Base-by-base conservation (phyloP, 306 rosid genomes). In the Cucurbita ficifolia region DNA sequence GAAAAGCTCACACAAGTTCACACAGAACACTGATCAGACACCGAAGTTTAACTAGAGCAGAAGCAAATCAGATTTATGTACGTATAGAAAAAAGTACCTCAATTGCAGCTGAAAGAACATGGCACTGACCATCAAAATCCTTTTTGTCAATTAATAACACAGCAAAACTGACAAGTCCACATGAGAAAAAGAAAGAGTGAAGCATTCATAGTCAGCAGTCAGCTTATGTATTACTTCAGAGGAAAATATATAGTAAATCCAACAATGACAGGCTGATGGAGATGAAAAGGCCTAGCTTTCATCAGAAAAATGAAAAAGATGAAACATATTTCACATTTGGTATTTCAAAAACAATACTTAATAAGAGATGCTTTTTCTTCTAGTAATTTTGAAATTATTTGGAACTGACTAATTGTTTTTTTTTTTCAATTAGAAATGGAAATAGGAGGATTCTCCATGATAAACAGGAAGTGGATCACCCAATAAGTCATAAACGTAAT, bases 111-210 rank as follows among this genome's bases (percentile, higher is more conserved):
- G 96, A 90, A 75, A 94, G 88, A 79, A 89, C 97, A 80, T 94
- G 98, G 68, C 92, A 83, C 80, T 89, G 98, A 80, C 97, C 98
- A 85, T 91, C 97, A 76, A 79, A 77, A 81, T 94, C 97, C 79
- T 87, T 94, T 76, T 83, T 81, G 73, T 90, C 95, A 50, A 87
- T 89, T 74, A 90, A 81, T 72, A 89, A 78, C 45, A 94, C 91
- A 5, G 97, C 92, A 83, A 84, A 94, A 80, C 98, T 94, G 72
- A 38, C 8, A 39, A 19, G 17, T 5, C 6, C 33, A 39, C 33
- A 39, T 39, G 16, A 39, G 70, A 63, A 8, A n/a, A 64, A 64
- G 36, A 43, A 40, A 40, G 19, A 16, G 49, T 17, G 18, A 10
- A 65, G 36, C 36, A 43, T 38, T 65, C 53, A 43, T 65, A 65